Evolutionary conservation across 2,329 filamentous ascomycete species (phyloP).

Genomic region (Massarina eburnea): DNA sequence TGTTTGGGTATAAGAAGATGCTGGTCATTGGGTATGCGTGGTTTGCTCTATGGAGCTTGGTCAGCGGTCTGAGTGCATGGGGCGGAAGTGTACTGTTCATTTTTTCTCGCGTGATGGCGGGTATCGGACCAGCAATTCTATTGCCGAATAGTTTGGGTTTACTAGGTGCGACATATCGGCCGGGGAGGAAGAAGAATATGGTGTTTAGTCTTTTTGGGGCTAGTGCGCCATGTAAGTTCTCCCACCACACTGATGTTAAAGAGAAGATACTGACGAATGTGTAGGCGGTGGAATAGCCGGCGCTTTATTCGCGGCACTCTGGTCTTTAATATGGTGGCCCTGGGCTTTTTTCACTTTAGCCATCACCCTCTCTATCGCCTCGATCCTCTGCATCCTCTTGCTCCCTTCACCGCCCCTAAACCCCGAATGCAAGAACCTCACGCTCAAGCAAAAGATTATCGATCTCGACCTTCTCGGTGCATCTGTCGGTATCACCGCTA

Average conservation of each 20-base stretch:
- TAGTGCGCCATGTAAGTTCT: constrained; percentile 42
- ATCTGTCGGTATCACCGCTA: constrained; percentile 53
- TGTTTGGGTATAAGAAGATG: constrained; percentile 54
- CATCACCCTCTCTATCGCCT: constrained; percentile 43
- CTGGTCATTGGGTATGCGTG: constrained; percentile 53
- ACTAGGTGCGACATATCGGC: constrained; percentile 59
- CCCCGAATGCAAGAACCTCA: constrained; percentile 9
- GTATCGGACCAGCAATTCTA: constrained; percentile 63
- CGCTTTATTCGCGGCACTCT: constrained; percentile 43
- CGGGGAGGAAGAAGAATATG: constrained; percentile 61
- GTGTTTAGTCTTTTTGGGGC: constrained; percentile 58
- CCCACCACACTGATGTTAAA: no score
- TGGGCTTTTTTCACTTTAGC: constrained; percentile 54
- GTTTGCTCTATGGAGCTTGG: constrained; percentile 52
- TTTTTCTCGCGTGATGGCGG: constrained; percentile 41
- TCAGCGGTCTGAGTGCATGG: constrained; percentile 50
- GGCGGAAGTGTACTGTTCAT: constrained; percentile 41
- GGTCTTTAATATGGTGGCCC: constrained; percentile 54
- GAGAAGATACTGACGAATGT: not conserved
- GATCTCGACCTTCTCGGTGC: constrained; percentile 51
- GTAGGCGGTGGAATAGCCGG: constrained; percentile 36
- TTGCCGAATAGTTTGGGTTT: constrained; percentile 67
- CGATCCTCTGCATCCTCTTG: constrained; percentile 40
- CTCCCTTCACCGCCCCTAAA: constrained; percentile 41
- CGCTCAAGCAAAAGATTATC: constrained; percentile 23